Conservation (phyloP, 345 rosid genomes). For the Barbarea vulgaris region DNA sequence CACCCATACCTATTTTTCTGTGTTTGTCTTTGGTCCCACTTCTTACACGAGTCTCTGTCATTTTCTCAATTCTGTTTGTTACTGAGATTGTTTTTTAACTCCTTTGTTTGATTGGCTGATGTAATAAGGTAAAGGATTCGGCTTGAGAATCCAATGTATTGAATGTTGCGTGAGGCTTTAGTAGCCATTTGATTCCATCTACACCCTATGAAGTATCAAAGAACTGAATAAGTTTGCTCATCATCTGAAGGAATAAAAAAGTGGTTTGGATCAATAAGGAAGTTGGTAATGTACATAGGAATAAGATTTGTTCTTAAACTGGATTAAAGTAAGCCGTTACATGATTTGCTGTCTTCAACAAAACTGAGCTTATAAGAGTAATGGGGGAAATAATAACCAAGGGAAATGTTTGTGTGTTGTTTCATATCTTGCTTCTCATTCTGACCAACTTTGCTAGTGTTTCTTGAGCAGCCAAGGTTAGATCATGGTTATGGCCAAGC, state of each 20-base stretch:
- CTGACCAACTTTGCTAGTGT: conserved; percentile 84
- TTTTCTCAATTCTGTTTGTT: conserved; percentile 26
- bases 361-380: conserved; percentile 26
- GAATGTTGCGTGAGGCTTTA: not conserved
- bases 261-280: conserved; percentile 11
- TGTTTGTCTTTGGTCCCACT: conserved; percentile 43
- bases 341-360: conserved; percentile 29
- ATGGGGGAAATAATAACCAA: conserved; percentile 10
- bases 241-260: not conserved
- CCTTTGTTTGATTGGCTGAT: conserved; percentile 26
- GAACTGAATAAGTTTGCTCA: conserved; percentile 1
- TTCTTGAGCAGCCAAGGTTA: conserved; percentile 90
- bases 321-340: conserved; percentile 17
- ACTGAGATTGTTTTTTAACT: conserved; percentile 29
- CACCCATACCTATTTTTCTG: conserved; percentile 37
- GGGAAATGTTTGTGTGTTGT: conserved; percentile 8
- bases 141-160: conserved; percentile 38
- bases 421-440: conserved; percentile 86
- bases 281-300: conserved; percentile 29
- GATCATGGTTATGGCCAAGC: conserved; percentile 87
- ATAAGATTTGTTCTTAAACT: conserved; percentile 21
- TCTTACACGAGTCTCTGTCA: conserved; percentile 26
- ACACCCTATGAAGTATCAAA: not conserved
- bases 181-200: conserved; percentile 1
- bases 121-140: not conserved